Evolutionary conservation across 352 stramenopile species (phyloP), one percentile per base, ranked within the genome.

Genomic region (Blastocystis sp.): DNA sequence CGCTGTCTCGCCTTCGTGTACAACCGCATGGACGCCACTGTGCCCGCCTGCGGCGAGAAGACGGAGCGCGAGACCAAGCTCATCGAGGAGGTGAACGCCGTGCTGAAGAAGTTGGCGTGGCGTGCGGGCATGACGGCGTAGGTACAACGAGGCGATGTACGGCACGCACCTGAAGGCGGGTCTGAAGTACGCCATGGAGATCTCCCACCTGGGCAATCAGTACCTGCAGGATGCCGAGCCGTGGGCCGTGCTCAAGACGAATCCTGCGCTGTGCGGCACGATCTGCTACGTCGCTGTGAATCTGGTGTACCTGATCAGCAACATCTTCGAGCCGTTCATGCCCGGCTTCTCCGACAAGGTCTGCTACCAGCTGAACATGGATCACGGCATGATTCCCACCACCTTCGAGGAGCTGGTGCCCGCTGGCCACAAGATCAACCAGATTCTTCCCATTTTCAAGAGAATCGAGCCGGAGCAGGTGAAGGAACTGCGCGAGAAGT

Each of bases 301-400:
- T 34, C 34, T 90, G 28, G 81, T 90, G 34, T 76, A 76, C 34
- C 43, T 90, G 19, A 62, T 90, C 43, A 70, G 52, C 53, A 84
- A 71, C n/a, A 56, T 90, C n/a, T 86, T 89, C 19, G 88, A 90
- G 64, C 88, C 88, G 9, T 90, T 79, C 67, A 90, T 90, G 88
- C 88, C 88, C 0, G 65, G 53, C n/a, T 78, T 88, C 40, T 48
- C 79, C 28, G 79, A 88, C 56, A 88, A 79, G 79, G 62, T 88
- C 38, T 88, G 77, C 59, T 78, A 89, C 65, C 87, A 77, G 71
- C 69, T 89, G 19, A 69, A 89, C 59, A 43, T 70, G 21, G 62
- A 78, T 52, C 87, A 89, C 64, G 53, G 69, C n/a, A 66, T 69
- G 59, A 89, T 89, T 60, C 87, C 76, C 1, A 65, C 89, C 23